These are phyloP conservation scores for Tranzscheliella williamsii DNA, from an alignment of 1,284 basidiomycete species.

Conservation along the genomic window DNA sequence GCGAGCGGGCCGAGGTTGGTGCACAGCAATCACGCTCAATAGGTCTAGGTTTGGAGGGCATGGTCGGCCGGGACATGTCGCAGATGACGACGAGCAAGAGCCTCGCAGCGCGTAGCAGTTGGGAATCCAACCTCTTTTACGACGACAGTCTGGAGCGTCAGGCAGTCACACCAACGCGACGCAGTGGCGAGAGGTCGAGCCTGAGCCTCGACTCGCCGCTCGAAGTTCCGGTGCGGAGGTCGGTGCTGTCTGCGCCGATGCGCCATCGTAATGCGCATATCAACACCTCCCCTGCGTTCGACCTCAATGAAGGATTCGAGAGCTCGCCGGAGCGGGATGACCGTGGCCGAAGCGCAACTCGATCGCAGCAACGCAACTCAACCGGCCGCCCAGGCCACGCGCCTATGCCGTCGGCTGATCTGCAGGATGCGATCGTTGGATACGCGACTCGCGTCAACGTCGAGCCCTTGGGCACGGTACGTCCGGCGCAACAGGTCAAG, in stretches of 20 bases:
- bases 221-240: conserved; percentile 41
- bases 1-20: no score
- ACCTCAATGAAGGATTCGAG: conserved; percentile 38
- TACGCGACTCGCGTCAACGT: conserved; percentile 35
- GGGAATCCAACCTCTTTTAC: conserved; percentile 46
- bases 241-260: conserved; percentile 27
- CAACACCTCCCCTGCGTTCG: conserved; percentile 48
- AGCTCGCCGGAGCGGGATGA: conserved; percentile 18
- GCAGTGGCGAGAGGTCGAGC: conserved; percentile 5
- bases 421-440: conserved; percentile 28
- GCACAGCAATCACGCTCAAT: conserved; percentile 21
- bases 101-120: conserved; percentile 40
- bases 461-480: conserved; percentile 21
- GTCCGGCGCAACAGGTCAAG: conserved; percentile 19
- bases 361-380: neutral
- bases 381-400: neutral
- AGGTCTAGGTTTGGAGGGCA: conserved; percentile 32
- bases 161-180: neutral
- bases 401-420: conserved; percentile 10
- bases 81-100: conserved; percentile 33
- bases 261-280: conserved; percentile 49
- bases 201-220: conserved; percentile 24
- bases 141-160: conserved; percentile 14
- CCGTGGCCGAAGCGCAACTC: neutral
- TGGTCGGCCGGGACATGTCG: conserved; percentile 23